Percentiles rank a stretch among this genome's conserved stretches.
phyloP scores from a whole-genome alignment of 768 basidiomycete species.

The Lepiota venenata region DNA sequence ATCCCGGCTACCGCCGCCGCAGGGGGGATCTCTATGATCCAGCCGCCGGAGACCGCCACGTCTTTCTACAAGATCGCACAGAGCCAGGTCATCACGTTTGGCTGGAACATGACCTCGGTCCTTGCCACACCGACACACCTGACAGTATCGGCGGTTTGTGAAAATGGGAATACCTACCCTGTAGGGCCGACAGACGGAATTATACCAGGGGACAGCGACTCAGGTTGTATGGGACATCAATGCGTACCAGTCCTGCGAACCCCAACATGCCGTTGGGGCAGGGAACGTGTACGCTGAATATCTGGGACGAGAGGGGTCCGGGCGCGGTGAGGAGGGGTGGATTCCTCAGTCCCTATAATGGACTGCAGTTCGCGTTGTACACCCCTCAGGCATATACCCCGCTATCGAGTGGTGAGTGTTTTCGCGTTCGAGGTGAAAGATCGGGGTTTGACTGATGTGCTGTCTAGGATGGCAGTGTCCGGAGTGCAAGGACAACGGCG shows the following conservation, averaged over 20 bases:
- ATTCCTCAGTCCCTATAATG: slow-evolving; percentile 63
- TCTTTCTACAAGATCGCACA: slow-evolving; percentile 88
- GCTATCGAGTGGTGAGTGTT: slow-evolving; percentile 33
- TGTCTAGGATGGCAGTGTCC: slow-evolving; percentile 53
- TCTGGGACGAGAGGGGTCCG: slow-evolving; percentile 81
- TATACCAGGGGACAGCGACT: slow-evolving; percentile 68
- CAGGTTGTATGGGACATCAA: slow-evolving; percentile 79
- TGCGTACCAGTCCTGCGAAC: slow-evolving; percentile 60
- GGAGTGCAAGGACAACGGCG: slow-evolving; percentile 33
- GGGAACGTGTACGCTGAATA: slow-evolving; percentile 72
- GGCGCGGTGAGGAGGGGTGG: slow-evolving; percentile 58
- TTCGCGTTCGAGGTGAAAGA: neutral
- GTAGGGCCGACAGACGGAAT: slow-evolving; percentile 77
- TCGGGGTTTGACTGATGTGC: neutral
- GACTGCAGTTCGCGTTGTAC: slow-evolving; percentile 81
- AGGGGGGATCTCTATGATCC: slow-evolving; percentile 69
- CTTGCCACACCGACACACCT: slow-evolving; percentile 67
- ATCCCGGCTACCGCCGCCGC: slow-evolving; percentile 37
- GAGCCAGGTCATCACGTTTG: slow-evolving; percentile 76
- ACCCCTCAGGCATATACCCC: slow-evolving; percentile 71
- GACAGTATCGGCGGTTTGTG: slow-evolving; percentile 79
- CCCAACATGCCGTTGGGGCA: slow-evolving; percentile 68
- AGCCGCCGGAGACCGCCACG: slow-evolving; percentile 77
- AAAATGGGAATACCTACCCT: slow-evolving; percentile 87
- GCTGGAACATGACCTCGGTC: slow-evolving; percentile 84